Evolutionary conservation across 805 yeast species (phyloP).

Genomic region (Kazachstania kunashirensis): DNA sequence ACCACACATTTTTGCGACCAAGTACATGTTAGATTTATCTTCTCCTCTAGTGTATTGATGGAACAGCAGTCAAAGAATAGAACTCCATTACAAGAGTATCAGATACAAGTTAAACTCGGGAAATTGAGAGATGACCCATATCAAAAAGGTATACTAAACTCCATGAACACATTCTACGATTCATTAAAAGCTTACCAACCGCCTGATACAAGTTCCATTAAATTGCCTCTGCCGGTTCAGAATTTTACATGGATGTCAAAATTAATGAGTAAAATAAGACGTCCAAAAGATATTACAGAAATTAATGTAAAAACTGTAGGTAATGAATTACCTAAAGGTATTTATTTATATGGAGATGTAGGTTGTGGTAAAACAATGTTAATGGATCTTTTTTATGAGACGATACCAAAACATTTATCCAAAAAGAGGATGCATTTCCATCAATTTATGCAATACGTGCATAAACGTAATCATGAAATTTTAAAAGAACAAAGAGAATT

Average conservation of each 20-base stretch:
- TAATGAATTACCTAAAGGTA: conserved; percentile 56
- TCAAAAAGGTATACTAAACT: conserved; percentile 64
- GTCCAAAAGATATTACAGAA: conserved; percentile 3
- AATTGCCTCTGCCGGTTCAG: conserved; percentile 39
- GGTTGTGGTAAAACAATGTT: conserved; percentile 98
- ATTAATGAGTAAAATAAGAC: conserved; percentile 4
- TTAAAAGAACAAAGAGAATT: conserved; percentile 39
- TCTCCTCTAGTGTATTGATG: not conserved
- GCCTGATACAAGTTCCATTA: conserved; percentile 37
- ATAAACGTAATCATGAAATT: conserved; percentile 74
- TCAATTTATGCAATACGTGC: conserved; percentile 91
- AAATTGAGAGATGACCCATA: conserved; percentile 61
- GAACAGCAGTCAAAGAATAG: not conserved
- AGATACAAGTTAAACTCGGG: conserved; percentile 39
- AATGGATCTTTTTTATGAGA: conserved; percentile 87
- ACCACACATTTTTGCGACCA: no score
- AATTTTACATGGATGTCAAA: conserved; percentile 37
- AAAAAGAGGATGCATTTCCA: conserved; percentile 87
- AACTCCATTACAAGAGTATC: conserved; percentile 45
- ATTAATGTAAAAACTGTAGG: conserved; percentile 18
- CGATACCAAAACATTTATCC: conserved; percentile 68
- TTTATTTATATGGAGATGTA: conserved; percentile 92
- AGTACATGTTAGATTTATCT: not conserved
- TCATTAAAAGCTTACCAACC: conserved; percentile 50
- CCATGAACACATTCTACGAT: conserved; percentile 50